Base-by-base conservation (phyloP, 2,329 filamentous ascomycete species). In the Ophiostoma sp. region DNA sequence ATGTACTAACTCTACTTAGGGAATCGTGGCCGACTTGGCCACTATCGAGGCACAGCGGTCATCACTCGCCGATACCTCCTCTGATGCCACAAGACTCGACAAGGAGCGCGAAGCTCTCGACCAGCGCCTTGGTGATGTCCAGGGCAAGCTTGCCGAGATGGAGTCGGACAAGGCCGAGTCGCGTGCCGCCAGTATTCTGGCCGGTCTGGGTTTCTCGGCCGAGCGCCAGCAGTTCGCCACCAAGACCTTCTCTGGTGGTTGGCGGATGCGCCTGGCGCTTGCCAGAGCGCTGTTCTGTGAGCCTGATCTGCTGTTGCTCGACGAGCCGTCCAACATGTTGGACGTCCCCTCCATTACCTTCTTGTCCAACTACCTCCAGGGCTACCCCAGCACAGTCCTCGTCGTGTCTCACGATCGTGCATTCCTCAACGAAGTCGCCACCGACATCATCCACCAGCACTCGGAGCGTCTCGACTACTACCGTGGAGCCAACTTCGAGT, bases 271-370 rank as follows among this genome's bases (percentile, higher is more conserved):
- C 84, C 83, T 99, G 77, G 95, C 95, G 17, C 86, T 99, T 73
- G 95, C 95, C 15, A 86, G 95, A 85, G 95, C 95, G 17, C 87
- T 99, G 48, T 99, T 99, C 84, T 99, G 95, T 82, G 95, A 99
- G 79, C 95, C 95, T 62, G 95, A 99, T 81, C 84, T 99, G 68
- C 83, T 99, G 72, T 86, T 99, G 79, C 93, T 99, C 75, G 95
- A 99, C 83, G 95, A 99, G 88, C 95, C 95, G 82, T 98, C 94
- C 70, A 98, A 98, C 89, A 98, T 98, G 94, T 93, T 99, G 92
- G 95, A 98, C 81, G 95, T 99, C 71, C 95, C 95, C n/a, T 98
- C 95, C 33, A 98, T 99, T 78, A 96, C 95, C 70, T 99, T 98
- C 87, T 86, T 99, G 79, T 91, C 94, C 67, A 94, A 94, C 77